phyloP scores from a whole-genome alignment of 2,329 filamentous ascomycete species.

The Diplodia mutila region DNA sequence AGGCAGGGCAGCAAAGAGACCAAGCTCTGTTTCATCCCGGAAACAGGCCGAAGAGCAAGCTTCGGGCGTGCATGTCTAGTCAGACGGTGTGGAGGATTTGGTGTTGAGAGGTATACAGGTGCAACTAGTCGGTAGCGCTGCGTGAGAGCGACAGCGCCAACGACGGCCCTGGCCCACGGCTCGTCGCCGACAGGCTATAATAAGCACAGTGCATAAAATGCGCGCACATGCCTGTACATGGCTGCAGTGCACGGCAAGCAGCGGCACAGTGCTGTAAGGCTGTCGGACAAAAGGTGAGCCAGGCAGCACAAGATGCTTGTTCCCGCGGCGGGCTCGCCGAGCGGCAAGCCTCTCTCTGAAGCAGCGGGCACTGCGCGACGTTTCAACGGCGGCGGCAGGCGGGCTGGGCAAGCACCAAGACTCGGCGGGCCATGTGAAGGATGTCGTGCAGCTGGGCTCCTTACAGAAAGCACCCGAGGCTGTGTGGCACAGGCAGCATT shows the following conservation, averaged over 20 bases:
- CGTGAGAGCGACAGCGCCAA: constrained; percentile 1
- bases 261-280: constrained; percentile 17
- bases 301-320: constrained; percentile 12
- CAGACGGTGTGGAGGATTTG: background rate
- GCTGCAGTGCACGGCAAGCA: constrained; percentile 6
- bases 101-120: constrained; percentile 14
- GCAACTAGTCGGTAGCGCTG: constrained; percentile 5
- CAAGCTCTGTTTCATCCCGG: background rate
- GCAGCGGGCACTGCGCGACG: background rate
- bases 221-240: constrained; percentile 16
- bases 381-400: background rate
- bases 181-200: constrained; percentile 5
- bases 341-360: constrained; percentile 6
- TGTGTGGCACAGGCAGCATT: constrained; percentile 12
- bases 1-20: background rate
- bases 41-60: background rate
- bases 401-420: background rate
- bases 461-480: constrained; percentile 12
- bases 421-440: constrained; percentile 17
- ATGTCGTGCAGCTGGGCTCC: constrained; percentile 22
- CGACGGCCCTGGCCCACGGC: background rate
- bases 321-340: background rate
- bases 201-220: constrained; percentile 20
- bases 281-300: constrained; percentile 4
- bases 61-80: background rate